A percentile compares a stretch with the other conserved stretches of the same genome.
Conservation (phyloP, 805 yeast species). For the Danielozyma ontarioensis region DNA sequence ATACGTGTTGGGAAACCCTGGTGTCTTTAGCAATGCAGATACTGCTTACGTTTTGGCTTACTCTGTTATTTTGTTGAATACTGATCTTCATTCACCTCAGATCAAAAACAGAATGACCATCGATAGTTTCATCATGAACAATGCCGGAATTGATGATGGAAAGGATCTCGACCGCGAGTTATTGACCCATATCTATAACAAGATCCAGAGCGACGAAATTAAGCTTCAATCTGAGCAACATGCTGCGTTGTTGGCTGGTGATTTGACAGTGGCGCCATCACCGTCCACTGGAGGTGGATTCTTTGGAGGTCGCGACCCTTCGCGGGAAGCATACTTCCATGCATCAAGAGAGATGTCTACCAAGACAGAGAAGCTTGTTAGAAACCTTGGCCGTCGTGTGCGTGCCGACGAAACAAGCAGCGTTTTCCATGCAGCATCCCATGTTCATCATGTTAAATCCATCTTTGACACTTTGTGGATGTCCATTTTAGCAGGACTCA, state of each 20-base stretch:
- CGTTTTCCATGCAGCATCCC: conserved; percentile 76
- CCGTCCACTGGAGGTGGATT: conserved; percentile 42
- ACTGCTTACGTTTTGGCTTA: conserved; percentile 89
- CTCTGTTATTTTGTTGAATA: conserved; percentile 87
- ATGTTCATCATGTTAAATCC: conserved; percentile 84
- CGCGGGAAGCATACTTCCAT: conserved; percentile 81
- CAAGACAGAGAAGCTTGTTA: conserved; percentile 82
- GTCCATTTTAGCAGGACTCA: conserved; percentile 91
- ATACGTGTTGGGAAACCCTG: conserved; percentile 82
- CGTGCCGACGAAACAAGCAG: conserved; percentile 36
- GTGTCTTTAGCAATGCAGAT: conserved; percentile 86
- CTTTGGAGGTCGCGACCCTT: conserved; percentile 63
- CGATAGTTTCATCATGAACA: conserved; percentile 82
- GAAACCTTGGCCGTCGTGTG: conserved; percentile 49
- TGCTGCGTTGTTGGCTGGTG: conserved; percentile 77
- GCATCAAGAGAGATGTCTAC: conserved; percentile 90
- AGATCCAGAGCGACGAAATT: conserved; percentile 80
- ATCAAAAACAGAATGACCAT: conserved; percentile 82
- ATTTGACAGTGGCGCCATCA: conserved; percentile 26
- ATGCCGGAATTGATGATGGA: conserved; percentile 89
- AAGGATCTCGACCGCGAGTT: conserved; percentile 74
- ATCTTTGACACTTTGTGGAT: conserved; percentile 95
- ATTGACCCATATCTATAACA: conserved; percentile 64
- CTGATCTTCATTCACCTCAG: conserved; percentile 88
- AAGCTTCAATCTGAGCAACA: conserved; percentile 91